phyloP scores from a whole-genome alignment of 768 basidiomycete genomes.

The Leccinum sublutescens region DNA sequence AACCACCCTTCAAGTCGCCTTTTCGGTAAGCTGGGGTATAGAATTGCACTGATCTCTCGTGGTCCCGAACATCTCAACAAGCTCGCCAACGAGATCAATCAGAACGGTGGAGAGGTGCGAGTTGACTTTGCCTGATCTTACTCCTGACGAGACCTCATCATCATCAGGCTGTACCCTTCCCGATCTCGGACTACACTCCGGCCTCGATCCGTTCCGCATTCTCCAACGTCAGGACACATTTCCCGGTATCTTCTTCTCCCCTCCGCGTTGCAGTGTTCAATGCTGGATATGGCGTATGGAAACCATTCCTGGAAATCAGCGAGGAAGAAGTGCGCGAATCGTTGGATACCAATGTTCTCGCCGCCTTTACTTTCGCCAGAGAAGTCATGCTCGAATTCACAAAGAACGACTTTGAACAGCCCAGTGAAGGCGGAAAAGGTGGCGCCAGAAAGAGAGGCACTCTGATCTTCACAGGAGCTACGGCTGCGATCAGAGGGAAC shows the following conservation, averaged over 20 bases:
- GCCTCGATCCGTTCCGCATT: slow-evolving; percentile 52
- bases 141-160: not conserved
- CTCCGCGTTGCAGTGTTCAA: slow-evolving; percentile 69
- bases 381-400: slow-evolving; percentile 61
- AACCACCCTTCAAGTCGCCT: slow-evolving; percentile 41
- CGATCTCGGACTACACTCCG: slow-evolving; percentile 50
- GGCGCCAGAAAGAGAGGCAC: slow-evolving; percentile 59
- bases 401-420: slow-evolving; percentile 43
- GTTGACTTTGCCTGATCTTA: slow-evolving; percentile 6
- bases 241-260: slow-evolving; percentile 45
- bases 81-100: slow-evolving; percentile 54
- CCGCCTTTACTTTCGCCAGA: slow-evolving; percentile 62
- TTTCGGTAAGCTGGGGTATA: slow-evolving; percentile 63
- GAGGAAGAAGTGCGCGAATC: slow-evolving; percentile 53
- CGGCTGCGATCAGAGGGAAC: slow-evolving; percentile 65
- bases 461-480: slow-evolving; percentile 72
- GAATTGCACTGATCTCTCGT: slow-evolving; percentile 63
- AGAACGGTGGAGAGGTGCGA: slow-evolving; percentile 55
- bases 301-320: slow-evolving; percentile 64
- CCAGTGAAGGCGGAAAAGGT: slow-evolving; percentile 38
- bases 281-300: slow-evolving; percentile 55
- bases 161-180: slow-evolving; percentile 54
- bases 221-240: slow-evolving; percentile 43
- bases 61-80: slow-evolving; percentile 49
- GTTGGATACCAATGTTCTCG: slow-evolving; percentile 52